Evolutionary conservation across 2,329 filamentous ascomycete species (phyloP).

Genomic region (Cercospora beticola): DNA sequence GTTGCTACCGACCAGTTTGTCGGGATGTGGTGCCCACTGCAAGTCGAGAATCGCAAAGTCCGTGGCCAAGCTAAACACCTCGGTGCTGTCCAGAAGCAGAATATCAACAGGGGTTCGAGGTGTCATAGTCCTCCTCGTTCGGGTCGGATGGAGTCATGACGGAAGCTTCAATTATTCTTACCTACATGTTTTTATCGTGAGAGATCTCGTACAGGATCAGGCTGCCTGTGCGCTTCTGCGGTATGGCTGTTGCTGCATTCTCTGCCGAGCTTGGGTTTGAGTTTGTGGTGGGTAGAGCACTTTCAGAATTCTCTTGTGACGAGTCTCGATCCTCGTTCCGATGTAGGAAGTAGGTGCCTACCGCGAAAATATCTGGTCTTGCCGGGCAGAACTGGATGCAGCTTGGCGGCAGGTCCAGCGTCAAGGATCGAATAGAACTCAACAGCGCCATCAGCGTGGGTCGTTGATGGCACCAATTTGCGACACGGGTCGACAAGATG

Average conservation of each 20-base stretch:
- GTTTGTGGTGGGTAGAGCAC: conserved; percentile 14
- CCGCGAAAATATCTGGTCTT: conserved; percentile 65
- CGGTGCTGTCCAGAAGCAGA: conserved; percentile 18
- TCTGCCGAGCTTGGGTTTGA: background rate
- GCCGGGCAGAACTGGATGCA: conserved; percentile 72
- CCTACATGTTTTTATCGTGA: conserved; percentile 55
- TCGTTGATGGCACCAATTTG: background rate
- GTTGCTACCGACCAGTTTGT: conserved; percentile 23
- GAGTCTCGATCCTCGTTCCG: conserved; percentile 36
- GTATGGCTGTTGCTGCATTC: background rate
- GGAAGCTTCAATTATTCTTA: conserved; percentile 11
- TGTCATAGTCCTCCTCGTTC: conserved; percentile 26
- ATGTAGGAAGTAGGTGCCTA: conserved; percentile 82
- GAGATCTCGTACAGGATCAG: conserved; percentile 64
- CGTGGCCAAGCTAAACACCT: conserved; percentile 25
- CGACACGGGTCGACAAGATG: background rate
- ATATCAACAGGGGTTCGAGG: conserved; percentile 21
- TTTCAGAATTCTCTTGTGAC: background rate
- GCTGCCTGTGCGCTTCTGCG: conserved; percentile 63
- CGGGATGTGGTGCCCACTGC: conserved; percentile 66
- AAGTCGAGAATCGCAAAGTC: conserved; percentile 65
- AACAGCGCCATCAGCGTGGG: conserved; percentile 31
- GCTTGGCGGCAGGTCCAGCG: conserved; percentile 68
- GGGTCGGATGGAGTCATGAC: background rate
- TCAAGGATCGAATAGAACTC: conserved; percentile 50